Percentiles rank a stretch among this genome's conserved stretches.
Evolutionary conservation across 2,329 filamentous ascomycete genomes (phyloP).

Genomic region (Claviceps pazoutovae): DNA sequence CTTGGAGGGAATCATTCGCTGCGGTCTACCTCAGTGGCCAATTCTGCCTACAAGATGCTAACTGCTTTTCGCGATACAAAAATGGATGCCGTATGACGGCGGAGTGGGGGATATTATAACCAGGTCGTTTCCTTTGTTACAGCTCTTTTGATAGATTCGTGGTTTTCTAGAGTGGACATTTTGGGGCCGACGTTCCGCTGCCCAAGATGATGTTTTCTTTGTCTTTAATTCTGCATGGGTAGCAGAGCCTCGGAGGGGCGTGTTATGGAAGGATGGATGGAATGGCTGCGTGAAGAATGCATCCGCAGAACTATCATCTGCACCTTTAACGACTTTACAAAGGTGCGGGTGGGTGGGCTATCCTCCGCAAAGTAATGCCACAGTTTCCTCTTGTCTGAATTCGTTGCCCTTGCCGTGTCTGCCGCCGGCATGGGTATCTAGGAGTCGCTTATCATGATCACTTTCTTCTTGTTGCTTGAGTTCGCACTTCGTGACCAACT

Average conservation of each 20-base stretch:
- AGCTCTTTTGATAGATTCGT: slow-evolving; percentile 26
- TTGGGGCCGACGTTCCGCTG: slow-evolving; percentile 8
- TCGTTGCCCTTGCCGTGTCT: slow-evolving; percentile 16
- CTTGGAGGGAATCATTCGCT: background rate
- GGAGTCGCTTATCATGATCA: slow-evolving; percentile 22
- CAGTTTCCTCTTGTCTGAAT: slow-evolving; percentile 17
- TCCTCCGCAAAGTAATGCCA: slow-evolving; percentile 29
- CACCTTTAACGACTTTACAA: slow-evolving; percentile 18
- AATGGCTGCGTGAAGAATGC: slow-evolving; percentile 23
- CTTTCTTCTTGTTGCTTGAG: background rate
- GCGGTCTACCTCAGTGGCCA: too few species aligned
- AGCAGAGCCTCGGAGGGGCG: slow-evolving; percentile 15
- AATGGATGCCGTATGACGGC: background rate
- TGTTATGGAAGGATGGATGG: slow-evolving; percentile 15
- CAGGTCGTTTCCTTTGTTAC: slow-evolving; percentile 20
- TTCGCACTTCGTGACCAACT: too few species aligned
- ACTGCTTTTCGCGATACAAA: too few species aligned
- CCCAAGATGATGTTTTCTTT: background rate
- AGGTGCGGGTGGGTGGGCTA: slow-evolving; percentile 22
- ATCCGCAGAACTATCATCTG: slow-evolving; percentile 15
- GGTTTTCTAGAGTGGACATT: slow-evolving; percentile 20
- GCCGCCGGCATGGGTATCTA: slow-evolving; percentile 20
- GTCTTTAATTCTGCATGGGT: slow-evolving; percentile 8
- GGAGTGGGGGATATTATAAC: slow-evolving; percentile 12
- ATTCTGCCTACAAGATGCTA: too few species aligned